Percentiles rank a stretch among this genome's conserved stretches.
phyloP scores from a whole-genome alignment of 495 filamentous ascomycete species.

The Penicillium goetzii region DNA sequence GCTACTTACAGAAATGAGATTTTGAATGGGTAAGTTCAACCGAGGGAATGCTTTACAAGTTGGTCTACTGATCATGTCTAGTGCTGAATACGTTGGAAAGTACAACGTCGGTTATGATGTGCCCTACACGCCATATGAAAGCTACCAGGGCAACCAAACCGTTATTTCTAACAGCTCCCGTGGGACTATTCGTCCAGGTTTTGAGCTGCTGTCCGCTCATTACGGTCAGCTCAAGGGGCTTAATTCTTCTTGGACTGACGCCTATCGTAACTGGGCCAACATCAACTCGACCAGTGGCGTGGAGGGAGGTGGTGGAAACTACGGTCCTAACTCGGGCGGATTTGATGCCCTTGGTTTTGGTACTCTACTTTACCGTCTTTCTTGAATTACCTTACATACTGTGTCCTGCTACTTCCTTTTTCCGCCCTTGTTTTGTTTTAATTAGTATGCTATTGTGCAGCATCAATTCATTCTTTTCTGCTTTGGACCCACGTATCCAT shows the following conservation, averaged over 20 bases:
- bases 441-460: background rate
- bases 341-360: slow-evolving; percentile 45
- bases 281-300: slow-evolving; percentile 29
- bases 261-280: slow-evolving; percentile 37
- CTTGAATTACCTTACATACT: background rate
- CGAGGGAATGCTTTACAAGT: too few species aligned
- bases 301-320: slow-evolving; percentile 43
- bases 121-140: slow-evolving; percentile 45
- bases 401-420: too few species aligned
- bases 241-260: slow-evolving; percentile 36
- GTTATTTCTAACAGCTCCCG: slow-evolving; percentile 35
- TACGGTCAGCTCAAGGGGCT: slow-evolving; percentile 41
- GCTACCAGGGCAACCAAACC: slow-evolving; percentile 37
- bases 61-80: slow-evolving; percentile 15
- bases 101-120: slow-evolving; percentile 50
- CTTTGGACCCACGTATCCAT: background rate
- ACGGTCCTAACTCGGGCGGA: slow-evolving; percentile 37
- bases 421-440: background rate
- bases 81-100: slow-evolving; percentile 46
- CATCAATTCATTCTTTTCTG: background rate
- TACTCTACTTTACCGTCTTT: slow-evolving; percentile 36
- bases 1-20: slow-evolving; percentile 37
- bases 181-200: slow-evolving; percentile 40
- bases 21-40: slow-evolving; percentile 35
- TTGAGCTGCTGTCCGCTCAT: slow-evolving; percentile 47